phyloP scores from a whole-genome alignment of 2,329 filamentous ascomycete species.

The Penicillium italicum region DNA sequence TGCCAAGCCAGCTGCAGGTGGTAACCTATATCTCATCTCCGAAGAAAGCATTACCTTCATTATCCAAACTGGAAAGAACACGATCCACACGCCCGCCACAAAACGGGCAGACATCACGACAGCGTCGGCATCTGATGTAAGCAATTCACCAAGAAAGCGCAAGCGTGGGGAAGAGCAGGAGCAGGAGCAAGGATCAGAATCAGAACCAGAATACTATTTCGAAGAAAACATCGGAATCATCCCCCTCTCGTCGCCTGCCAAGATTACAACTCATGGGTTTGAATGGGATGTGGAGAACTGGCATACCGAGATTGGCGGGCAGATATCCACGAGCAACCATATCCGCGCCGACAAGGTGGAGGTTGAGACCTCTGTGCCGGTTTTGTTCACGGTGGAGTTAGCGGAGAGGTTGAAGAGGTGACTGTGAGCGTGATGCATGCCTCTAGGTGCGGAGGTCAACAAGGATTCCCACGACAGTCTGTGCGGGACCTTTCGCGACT shows the following conservation, averaged over 20 bases:
- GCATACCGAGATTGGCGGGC: constrained; percentile 70
- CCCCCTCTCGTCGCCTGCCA: constrained; percentile 71
- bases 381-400: constrained; percentile 73
- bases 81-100: constrained; percentile 59
- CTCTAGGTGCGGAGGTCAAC: neutral
- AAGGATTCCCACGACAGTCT: neutral
- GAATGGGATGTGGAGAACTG: constrained; percentile 89
- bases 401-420: constrained; percentile 37
- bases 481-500: neutral
- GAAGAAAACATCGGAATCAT: constrained; percentile 81
- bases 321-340: constrained; percentile 77
- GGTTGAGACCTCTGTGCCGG: constrained; percentile 60
- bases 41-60: constrained; percentile 79
- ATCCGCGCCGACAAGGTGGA: constrained; percentile 60
- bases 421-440: neutral
- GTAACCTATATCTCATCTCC: constrained; percentile 73
- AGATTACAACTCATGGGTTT: constrained; percentile 75
- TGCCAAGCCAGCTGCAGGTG: constrained; percentile 29
- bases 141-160: constrained; percentile 5
- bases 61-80: constrained; percentile 65
- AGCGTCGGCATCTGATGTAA: neutral
- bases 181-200: neutral
- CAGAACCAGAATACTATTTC: constrained; percentile 49
- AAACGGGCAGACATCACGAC: constrained; percentile 14
- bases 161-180: neutral